phyloP scores from a whole-genome alignment of 2,329 filamentous ascomycete species.

The Pestalotiopsis sp. region DNA sequence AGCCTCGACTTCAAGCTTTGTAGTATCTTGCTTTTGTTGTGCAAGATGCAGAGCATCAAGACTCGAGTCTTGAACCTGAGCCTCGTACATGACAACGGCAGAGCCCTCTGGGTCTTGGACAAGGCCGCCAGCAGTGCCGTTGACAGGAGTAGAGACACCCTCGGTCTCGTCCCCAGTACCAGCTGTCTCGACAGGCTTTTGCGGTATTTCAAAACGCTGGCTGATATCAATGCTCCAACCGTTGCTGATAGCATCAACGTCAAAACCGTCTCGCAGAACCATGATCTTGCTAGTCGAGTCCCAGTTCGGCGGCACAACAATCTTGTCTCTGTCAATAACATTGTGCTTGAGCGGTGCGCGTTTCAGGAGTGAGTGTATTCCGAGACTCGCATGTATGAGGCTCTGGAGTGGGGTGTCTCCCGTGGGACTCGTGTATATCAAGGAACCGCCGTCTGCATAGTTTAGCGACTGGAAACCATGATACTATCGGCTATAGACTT shows the following conservation, averaged over 20 bases:
- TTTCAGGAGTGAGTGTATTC: constrained; percentile 82
- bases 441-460: constrained; percentile 72
- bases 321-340: constrained; percentile 91
- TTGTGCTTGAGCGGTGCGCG: constrained; percentile 83
- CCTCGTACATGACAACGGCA: constrained; percentile 75
- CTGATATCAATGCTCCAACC: constrained; percentile 88
- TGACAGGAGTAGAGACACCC: constrained; percentile 11
- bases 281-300: constrained; percentile 98
- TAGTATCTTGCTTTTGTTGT: constrained; percentile 48
- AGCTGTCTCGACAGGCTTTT: constrained; percentile 28
- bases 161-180: neutral
- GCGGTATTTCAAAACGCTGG: constrained; percentile 43
- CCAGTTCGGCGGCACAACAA: constrained; percentile 95
- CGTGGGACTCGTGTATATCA: constrained; percentile 83
- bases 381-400: constrained; percentile 82
- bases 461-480: neutral
- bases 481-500: constrained; percentile 34
- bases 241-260: constrained; percentile 82
- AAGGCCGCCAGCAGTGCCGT: constrained; percentile 19
- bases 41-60: constrained; percentile 61
- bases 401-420: constrained; percentile 76
- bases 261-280: constrained; percentile 87
- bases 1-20: constrained; percentile 63
- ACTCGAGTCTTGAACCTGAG: constrained; percentile 76
- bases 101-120: constrained; percentile 54